phyloP scores from a whole-genome alignment of 2,329 filamentous ascomycete genomes.

The Chrysosphaeria jannelii region DNA sequence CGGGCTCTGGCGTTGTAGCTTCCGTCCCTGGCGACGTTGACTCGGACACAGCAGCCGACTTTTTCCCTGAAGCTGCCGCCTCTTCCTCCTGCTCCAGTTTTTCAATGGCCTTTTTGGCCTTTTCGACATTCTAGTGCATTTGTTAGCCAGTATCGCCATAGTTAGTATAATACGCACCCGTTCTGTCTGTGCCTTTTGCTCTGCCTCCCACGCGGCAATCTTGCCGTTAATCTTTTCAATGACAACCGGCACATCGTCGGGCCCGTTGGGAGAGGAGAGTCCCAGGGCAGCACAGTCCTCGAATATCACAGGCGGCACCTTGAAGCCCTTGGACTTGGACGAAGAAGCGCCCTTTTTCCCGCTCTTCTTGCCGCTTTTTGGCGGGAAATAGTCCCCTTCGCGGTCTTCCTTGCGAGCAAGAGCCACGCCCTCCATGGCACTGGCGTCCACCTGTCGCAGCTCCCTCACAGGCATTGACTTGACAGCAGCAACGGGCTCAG shows the following conservation, averaged over 20 bases:
- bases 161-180: slow-evolving; percentile 28
- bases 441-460: slow-evolving; percentile 56
- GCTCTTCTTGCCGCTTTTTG: slow-evolving; percentile 71
- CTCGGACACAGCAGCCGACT: no score
- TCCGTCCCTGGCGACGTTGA: no score
- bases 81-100: slow-evolving; percentile 41
- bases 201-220: slow-evolving; percentile 66
- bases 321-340: slow-evolving; percentile 29
- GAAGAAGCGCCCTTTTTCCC: slow-evolving; percentile 17
- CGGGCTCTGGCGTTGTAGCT: no score
- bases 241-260: slow-evolving; percentile 48
- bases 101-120: slow-evolving; percentile 87
- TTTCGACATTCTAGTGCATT: slow-evolving; percentile 53
- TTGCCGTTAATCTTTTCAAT: slow-evolving; percentile 82
- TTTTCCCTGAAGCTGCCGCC: no score
- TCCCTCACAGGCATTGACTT: no score
- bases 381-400: slow-evolving; percentile 59
- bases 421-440: slow-evolving; percentile 59
- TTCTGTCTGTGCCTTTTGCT: slow-evolving; percentile 71
- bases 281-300: slow-evolving; percentile 66
- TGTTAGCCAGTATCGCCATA: slow-evolving; percentile 7
- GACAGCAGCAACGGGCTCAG: no score
- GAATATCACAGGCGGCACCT: slow-evolving; percentile 67
- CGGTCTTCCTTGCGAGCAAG: slow-evolving; percentile 65
- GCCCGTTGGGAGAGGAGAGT: slow-evolving; percentile 65